Evolutionary conservation across 176 grass and related monocot genomes (phyloP), one percentile per base, ranked within the genome.

Genomic region (sorghum (Sorghum bicolor)): DNA sequence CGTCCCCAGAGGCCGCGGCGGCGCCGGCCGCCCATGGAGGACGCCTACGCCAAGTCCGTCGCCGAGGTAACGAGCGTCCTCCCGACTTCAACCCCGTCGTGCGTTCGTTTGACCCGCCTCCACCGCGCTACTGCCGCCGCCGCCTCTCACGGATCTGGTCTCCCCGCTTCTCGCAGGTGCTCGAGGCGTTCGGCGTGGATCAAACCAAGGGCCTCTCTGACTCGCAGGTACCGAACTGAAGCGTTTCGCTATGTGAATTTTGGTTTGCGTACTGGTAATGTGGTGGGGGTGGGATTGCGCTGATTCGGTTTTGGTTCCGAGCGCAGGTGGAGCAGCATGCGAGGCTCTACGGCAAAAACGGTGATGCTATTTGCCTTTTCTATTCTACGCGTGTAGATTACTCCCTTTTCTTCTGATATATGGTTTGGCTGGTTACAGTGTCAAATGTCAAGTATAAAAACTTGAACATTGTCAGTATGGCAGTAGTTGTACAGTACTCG

Each of bases 31-130:
- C 30, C 82, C 67, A 98, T 98, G 96, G 91, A 98, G 76, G 90
- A 93, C 87, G 91, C 96, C 79, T 93, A 93, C 58, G 91, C 96
- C 68, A 98, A 95, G 79, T 98, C 96, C 83, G 85, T 83, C 83
- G 31, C 83, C 29, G 91, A 98, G 96, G 96, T 98, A 93, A 89
- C 8, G 26, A 39, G n/a, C 53, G 36, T n/a, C 45, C 40, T 26
- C n/a, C 74, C 8, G 5, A 52, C 68, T 24, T 44, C 1, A 25
- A 0, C 16, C 28, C 39, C 38, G 33, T 53, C 52, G 37, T 16
- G 14, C 17, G 61, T 20, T 11, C 64, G 1, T 60, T 28, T 16
- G 52, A 55, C 20, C 77, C 36, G n/a, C 26, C 55, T 25, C 25
- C 20, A 2, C 47, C 24, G 39, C n/a, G n/a, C 70, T 16, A 16